Evolutionary conservation across 2,329 filamentous ascomycete genomes (phyloP), one percentile per base, ranked within the genome.

Genomic region (Colletotrichum zoysiae): DNA sequence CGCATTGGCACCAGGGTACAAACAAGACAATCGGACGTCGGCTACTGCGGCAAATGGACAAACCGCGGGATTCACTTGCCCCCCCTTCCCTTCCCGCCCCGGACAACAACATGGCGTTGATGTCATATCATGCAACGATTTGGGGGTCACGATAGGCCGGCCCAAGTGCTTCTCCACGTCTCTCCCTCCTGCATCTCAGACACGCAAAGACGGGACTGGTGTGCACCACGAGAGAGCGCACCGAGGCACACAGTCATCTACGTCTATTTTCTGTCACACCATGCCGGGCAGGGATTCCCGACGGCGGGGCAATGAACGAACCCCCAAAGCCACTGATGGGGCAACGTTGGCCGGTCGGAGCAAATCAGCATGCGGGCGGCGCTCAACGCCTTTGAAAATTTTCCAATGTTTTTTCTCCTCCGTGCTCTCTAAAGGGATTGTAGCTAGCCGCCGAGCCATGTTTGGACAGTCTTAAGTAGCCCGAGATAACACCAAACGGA

Each of bases 41-140:
- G 61, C 18, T 57, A 55, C 69, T 70, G 66, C 65, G 70, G 67
- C 33, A 69, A 55, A 50, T 53, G 50, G 70, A 62, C 50, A 62
- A 66, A 40, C 56, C 67, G 57, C 56, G 56, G 48, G 18, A 23
- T 46, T 70, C 20, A n/a, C 11, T 57, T 51, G 35, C 30, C 7
- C n/a, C 11, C 5, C 44, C 9, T 7, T n/a, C n/a, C n/a, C 20
- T 33, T 5, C 18, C 44, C 18, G 4, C 1, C 20, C 18, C 42
- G 20, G n/a, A 44, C 23, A 55, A 50, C 26, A 40, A 60, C 20
- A 23, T 5, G n/a, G n/a, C n/a, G 50, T 70, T 74, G 73, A 75
- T 76, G 71, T 74, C 74, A 75, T 75, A 74, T 12, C 75, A 76
- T 74, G 70, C 71, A 73, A 48, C 40, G 55, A 56, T 62, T 48